These are phyloP conservation scores for Spiraea crenata DNA, from an alignment of 331 rosid species.

Conservation along the genomic window DNA sequence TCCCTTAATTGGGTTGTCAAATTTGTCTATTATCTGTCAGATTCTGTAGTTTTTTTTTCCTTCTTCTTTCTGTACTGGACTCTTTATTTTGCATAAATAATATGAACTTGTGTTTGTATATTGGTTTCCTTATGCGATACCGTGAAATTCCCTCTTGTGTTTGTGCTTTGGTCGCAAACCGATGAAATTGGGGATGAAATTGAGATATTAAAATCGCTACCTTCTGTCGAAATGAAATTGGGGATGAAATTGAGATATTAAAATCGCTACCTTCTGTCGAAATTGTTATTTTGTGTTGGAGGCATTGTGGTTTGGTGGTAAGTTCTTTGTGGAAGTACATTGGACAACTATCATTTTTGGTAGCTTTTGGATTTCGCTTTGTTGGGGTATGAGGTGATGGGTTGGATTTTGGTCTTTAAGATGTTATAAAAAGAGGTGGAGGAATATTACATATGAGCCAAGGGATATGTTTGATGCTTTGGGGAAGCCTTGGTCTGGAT, in stretches of 20 bases:
- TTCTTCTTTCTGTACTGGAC: background rate
- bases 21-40: background rate
- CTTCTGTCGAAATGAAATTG: background rate
- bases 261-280: no score
- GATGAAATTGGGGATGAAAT: no score
- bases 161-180: no score
- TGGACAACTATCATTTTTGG: background rate
- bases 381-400: background rate
- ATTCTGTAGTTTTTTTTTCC: background rate
- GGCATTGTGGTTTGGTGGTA: background rate
- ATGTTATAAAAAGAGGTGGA: background rate
- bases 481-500: background rate
- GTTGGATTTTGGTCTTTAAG: background rate
- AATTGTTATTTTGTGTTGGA: background rate
- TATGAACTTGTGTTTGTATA: constrained; percentile 6
- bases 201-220: no score
- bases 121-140: background rate
- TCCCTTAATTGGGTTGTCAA: constrained; percentile 8
- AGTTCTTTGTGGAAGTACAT: background rate
- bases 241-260: no score
- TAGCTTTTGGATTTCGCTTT: background rate
- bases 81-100: background rate
- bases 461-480: background rate
- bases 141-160: background rate
- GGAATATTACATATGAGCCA: background rate